Base-by-base conservation (phyloP, 2,329 filamentous ascomycete species). In the Hypomyces rosellus region DNA sequence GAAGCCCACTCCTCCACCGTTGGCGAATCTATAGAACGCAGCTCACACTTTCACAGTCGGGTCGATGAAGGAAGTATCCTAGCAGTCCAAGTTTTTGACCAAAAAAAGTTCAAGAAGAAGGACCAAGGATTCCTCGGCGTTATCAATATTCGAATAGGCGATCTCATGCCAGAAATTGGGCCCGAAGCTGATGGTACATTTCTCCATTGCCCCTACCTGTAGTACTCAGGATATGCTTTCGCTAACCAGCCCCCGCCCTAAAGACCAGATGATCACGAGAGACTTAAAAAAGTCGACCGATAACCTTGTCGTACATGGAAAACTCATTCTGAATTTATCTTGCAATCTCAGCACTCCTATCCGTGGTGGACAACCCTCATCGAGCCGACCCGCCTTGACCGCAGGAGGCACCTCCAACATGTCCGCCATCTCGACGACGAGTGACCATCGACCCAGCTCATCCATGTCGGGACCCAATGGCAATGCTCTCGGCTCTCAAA, bases 21-120 rank as follows among this genome's bases (percentile, higher is more conserved):
- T 46, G 51, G 45, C 45, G 41, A 5, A 9, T n/a, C 4, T 42
- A 37, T 2, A 11, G 13, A 13, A 7, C 46, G 46, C 37, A 49
- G 46, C 45, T 52, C 33, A 46, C 37, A 45, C 20, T 43, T 47
- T 34, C 61, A 52, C 66, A 97, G 93, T 76, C 82, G 81, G 67
- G 92, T 89, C 54, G 93, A 86, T 54, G 93, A 99, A 68, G 92
- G 96, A 64, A 95, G 91, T 69, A 96, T 99, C 64, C 78, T 99
- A 44, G 93, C 93, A 7, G 91, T 99, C 43, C 93, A 99, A 67
- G 96, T 99, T 49, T 99, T 99, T 67, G 93, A 99, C 71, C 93
- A 99, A 73, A 96, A 96, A 77, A 99, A 99, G 74, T 99, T 99
- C 75, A 99, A 99, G 79, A 99, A 99, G 82, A 99, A 97, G 89